Conservation (phyloP, 2,329 filamentous ascomycete species). For the Penicillium sp. region DNA sequence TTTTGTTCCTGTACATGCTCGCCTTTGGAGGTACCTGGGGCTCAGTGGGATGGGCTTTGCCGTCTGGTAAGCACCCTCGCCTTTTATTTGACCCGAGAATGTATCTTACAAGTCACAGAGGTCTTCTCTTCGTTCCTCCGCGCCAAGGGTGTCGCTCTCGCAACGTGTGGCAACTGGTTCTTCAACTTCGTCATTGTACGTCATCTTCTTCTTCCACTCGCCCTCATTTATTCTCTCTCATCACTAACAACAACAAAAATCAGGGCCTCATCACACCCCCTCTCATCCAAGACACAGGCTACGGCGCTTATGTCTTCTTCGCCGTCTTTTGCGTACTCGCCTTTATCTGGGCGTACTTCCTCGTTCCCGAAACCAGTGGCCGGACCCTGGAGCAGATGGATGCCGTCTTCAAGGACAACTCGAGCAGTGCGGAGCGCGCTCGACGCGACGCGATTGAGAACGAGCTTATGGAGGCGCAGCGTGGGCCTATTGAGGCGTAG, state of each 20-base stretch:
- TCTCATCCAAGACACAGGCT: slow-evolving; percentile 62
- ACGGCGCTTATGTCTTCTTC: slow-evolving; percentile 64
- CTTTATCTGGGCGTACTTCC: slow-evolving; percentile 57
- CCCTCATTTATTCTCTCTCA: too few species aligned
- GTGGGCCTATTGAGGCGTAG: background rate
- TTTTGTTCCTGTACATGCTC: slow-evolving; percentile 67
- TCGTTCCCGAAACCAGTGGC: slow-evolving; percentile 64
- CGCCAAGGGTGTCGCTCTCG: slow-evolving; percentile 69
- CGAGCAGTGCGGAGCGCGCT: slow-evolving; percentile 36
- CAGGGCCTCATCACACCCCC: slow-evolving; percentile 68
- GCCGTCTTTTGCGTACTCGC: slow-evolving; percentile 58
- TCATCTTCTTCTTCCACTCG: slow-evolving; percentile 31
- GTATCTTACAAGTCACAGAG: slow-evolving; percentile 50
- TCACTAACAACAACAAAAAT: background rate
- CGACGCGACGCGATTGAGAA: slow-evolving; percentile 38
- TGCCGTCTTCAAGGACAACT: slow-evolving; percentile 46
- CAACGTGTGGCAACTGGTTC: slow-evolving; percentile 68
- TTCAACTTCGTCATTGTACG: slow-evolving; percentile 65
- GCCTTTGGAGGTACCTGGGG: slow-evolving; percentile 66
- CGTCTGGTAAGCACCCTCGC: slow-evolving; percentile 34
- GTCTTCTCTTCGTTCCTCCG: slow-evolving; percentile 67
- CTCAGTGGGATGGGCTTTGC: slow-evolving; percentile 53
- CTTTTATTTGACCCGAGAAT: background rate
- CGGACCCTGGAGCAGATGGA: slow-evolving; percentile 63
- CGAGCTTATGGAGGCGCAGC: slow-evolving; percentile 29